Evolutionary conservation across 441 rosid species (phyloP).

Genomic region (Erysimum pusillum): DNA sequence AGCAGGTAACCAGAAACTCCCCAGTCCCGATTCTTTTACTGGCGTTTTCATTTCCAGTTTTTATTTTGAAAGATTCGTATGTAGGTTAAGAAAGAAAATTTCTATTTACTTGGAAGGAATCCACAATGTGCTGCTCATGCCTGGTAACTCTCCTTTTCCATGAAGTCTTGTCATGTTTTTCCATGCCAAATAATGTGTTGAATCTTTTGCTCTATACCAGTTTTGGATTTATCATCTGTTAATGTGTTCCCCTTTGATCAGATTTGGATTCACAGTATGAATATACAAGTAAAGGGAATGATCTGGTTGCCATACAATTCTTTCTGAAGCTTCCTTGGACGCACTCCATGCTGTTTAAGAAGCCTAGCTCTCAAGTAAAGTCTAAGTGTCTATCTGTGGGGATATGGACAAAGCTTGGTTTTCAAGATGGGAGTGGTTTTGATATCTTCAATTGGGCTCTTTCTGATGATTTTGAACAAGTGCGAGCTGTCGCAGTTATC

Average conservation of each 20-base stretch:
- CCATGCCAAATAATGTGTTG: constrained; percentile 6
- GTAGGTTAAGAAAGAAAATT: constrained; percentile 71
- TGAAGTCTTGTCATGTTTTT: constrained; percentile 24
- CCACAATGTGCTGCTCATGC: constrained; percentile 68
- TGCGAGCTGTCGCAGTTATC: constrained; percentile 75
- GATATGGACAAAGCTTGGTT: constrained; percentile 80
- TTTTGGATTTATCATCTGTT: no score
- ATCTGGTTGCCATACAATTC: constrained; percentile 55
- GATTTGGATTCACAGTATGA: constrained; percentile 54
- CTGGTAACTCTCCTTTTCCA: constrained; percentile 56
- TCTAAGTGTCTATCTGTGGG: constrained; percentile 75
- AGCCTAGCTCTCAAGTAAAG: constrained; percentile 59
- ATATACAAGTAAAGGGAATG: constrained; percentile 52
- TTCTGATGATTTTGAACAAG: constrained; percentile 83
- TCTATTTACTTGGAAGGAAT: constrained; percentile 83
- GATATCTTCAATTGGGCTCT: constrained; percentile 80
- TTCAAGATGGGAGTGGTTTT: constrained; percentile 55
- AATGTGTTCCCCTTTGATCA: no score
- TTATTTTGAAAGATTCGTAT: constrained; percentile 34
- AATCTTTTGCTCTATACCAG: constrained; percentile 24
- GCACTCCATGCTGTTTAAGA: constrained; percentile 55
- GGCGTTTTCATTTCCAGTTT: constrained; percentile 10
- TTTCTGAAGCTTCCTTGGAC: constrained; percentile 92
- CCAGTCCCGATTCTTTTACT: constrained; percentile 39
- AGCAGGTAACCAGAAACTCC: constrained; percentile 61